Evolutionary conservation across 1,284 basidiomycete species (phyloP).

Genomic region (Lignosus rhinocerotis): DNA sequence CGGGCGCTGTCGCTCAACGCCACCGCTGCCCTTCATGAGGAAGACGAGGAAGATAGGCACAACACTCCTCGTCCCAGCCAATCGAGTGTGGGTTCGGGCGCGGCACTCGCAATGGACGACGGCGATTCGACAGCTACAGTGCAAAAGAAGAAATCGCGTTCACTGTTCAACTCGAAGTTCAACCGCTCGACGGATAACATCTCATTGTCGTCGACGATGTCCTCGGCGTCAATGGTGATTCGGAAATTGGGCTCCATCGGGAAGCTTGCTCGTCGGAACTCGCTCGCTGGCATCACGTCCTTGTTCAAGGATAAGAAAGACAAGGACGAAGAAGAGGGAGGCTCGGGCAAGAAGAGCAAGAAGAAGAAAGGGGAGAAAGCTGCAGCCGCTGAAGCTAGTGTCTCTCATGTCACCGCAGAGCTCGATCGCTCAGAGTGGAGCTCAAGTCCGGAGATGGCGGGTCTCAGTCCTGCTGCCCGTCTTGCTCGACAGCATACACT

Average conservation of each 20-base stretch:
- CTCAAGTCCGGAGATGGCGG: slow-evolving; percentile 57
- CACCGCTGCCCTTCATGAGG: slow-evolving; percentile 58
- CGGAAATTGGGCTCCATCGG: slow-evolving; percentile 94
- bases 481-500: slow-evolving; percentile 89
- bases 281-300: slow-evolving; percentile 89
- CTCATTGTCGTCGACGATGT: slow-evolving; percentile 94
- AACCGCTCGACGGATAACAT: slow-evolving; percentile 98
- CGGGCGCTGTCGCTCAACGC: slow-evolving; percentile 73
- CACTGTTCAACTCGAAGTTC: slow-evolving; percentile 87
- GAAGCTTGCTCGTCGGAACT: slow-evolving; percentile 88
- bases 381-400: slow-evolving; percentile 68
- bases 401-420: slow-evolving; percentile 87
- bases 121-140: slow-evolving; percentile 49
- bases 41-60: slow-evolving; percentile 49
- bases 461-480: slow-evolving; percentile 90
- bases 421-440: slow-evolving; percentile 64
- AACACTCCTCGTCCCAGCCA: slow-evolving; percentile 15
- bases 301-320: slow-evolving; percentile 92
- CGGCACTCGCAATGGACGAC: slow-evolving; percentile 35
- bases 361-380: slow-evolving; percentile 61
- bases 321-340: slow-evolving; percentile 54
- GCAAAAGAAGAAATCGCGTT: slow-evolving; percentile 66
- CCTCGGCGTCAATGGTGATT: slow-evolving; percentile 95
- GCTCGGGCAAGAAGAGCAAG: slow-evolving; percentile 42
- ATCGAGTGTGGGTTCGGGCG: slow-evolving; percentile 27